Percentiles rank a stretch among this genome's conserved stretches.
These are phyloP conservation scores for Prunus dulcis DNA, from an alignment of 306 rosid genomes.

Conservation along the genomic window DNA sequence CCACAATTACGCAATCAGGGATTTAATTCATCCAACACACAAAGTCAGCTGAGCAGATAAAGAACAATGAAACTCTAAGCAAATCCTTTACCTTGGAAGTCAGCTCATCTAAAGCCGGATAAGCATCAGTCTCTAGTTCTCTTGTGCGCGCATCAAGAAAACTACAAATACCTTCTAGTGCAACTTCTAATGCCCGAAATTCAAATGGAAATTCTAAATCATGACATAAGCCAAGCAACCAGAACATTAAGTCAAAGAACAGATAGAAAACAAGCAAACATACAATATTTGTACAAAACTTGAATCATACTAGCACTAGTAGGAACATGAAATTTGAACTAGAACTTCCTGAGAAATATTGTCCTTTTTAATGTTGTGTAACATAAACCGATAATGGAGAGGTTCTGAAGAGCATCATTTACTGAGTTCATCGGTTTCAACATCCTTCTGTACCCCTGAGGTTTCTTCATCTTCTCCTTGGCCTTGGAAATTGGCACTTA, in stretches of 20 bases:
- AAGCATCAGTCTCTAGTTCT: slow-evolving; percentile 58
- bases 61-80: not conserved
- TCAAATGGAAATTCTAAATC: slow-evolving; percentile 76
- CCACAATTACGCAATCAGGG: not conserved
- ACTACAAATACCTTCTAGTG: slow-evolving; percentile 67
- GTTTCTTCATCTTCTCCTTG: slow-evolving; percentile 58
- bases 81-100: slow-evolving; percentile 55
- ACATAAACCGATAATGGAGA: not conserved
- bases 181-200: slow-evolving; percentile 69
- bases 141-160: slow-evolving; percentile 67
- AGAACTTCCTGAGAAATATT: not conserved
- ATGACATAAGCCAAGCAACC: not conserved
- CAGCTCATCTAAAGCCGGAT: slow-evolving; percentile 83
- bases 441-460: slow-evolving; percentile 35
- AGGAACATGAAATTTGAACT: not conserved
- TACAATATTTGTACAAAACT: not conserved
- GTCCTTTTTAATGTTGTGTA: not conserved
- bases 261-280: no score
- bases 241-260: not conserved
- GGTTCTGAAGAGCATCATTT: not conserved
- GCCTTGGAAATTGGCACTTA: slow-evolving; percentile 28
- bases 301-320: not conserved
- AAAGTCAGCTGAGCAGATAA: not conserved
- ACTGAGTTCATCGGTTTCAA: slow-evolving; percentile 36
- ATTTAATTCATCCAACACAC: not conserved